Evolutionary conservation across 352 stramenopile species (phyloP).

Genomic region (Globisporangium takayamanum): DNA sequence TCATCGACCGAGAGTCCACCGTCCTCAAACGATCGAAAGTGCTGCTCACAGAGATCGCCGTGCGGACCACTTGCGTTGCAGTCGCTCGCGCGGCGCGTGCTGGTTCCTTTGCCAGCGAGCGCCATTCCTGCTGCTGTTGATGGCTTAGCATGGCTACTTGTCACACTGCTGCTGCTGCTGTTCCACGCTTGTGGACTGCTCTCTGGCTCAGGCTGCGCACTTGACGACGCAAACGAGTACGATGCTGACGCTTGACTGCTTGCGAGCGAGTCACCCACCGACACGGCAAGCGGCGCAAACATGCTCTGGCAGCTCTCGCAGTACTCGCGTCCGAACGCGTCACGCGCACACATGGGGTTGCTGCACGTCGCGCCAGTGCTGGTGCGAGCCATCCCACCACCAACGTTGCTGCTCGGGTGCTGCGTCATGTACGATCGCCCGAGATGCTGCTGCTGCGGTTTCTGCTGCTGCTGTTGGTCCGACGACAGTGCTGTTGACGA

Average conservation of each 20-base stretch:
- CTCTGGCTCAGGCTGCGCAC: constrained; percentile 16
- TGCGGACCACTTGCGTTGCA: constrained; percentile 22
- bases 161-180: not conserved
- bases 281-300: constrained; percentile 45
- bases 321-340: constrained; percentile 49
- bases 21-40: constrained; percentile 43
- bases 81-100: constrained; percentile 34
- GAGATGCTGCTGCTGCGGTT: constrained; percentile 6
- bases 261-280: constrained; percentile 24
- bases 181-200: constrained; percentile 14
- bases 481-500: too few species aligned
- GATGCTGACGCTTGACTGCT: constrained; percentile 1
- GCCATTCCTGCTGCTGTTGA: not conserved
- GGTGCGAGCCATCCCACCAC: not conserved
- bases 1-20: constrained; percentile 54
- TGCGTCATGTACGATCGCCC: constrained; percentile 1
- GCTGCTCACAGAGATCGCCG: constrained; percentile 36
- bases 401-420: too few species aligned
- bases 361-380: constrained; percentile 20
- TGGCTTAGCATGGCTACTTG: constrained; percentile 8
- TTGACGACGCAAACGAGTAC: constrained; percentile 18
- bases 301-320: constrained; percentile 57
- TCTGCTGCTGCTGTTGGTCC: not conserved
- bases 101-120: constrained; percentile 6
- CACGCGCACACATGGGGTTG: constrained; percentile 51